Conservation (phyloP, 768 basidiomycete species). For the Suillus occidentalis region DNA sequence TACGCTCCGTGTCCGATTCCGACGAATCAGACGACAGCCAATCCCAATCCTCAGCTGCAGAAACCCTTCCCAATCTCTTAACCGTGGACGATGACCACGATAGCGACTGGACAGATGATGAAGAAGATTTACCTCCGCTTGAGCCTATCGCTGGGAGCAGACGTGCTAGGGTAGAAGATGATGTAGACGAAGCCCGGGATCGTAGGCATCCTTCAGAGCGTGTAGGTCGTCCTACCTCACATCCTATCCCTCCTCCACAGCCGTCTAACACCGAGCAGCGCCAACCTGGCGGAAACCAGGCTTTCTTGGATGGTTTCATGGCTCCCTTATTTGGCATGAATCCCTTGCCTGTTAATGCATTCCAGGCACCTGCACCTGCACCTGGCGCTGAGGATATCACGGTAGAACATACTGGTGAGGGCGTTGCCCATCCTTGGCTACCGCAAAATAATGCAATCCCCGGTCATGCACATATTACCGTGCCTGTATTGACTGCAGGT, state of each 20-base stretch:
- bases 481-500: conserved; percentile 28
- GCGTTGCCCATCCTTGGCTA: conserved; percentile 15
- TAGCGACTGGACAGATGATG: conserved; percentile 29
- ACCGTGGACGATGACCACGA: conserved; percentile 33
- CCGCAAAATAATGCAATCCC: conserved; percentile 24
- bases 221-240: conserved; percentile 31
- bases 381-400: conserved; percentile 17
- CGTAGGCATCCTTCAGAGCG: conserved; percentile 67
- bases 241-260: conserved; percentile 22
- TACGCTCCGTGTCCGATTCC: conserved; percentile 40
- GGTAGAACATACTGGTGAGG: conserved; percentile 32
- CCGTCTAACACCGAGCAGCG: conserved; percentile 23
- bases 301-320: conserved; percentile 19
- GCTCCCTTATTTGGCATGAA: conserved; percentile 27
- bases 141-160: conserved; percentile 38
- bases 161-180: conserved; percentile 61
- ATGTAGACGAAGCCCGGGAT: conserved; percentile 60
- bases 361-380: neutral
- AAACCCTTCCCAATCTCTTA: conserved; percentile 26
- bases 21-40: conserved; percentile 34
- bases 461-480: conserved; percentile 21
- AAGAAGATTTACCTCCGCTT: conserved; percentile 31
- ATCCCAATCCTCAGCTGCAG: conserved; percentile 29
- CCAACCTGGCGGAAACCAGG: conserved; percentile 8
- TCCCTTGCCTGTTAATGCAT: conserved; percentile 8